A percentile compares a stretch with the other conserved stretches of the same genome.
phyloP scores from a whole-genome alignment of 208 protist genomes.

The Wallacemonas collosoma region DNA sequence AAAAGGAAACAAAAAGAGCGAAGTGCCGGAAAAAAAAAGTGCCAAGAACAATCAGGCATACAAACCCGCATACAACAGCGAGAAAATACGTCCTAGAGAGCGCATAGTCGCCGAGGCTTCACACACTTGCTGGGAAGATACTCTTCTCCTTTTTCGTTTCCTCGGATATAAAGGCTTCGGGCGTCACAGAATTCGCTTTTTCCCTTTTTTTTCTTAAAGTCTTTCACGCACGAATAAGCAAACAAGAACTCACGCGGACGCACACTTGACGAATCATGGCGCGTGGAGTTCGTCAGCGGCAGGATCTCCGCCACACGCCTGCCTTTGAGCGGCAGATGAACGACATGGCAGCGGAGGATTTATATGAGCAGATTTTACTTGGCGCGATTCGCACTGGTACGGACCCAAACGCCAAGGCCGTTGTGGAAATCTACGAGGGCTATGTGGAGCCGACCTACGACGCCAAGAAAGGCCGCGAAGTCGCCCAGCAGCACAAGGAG shows the following conservation, averaged over 20 bases:
- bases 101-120: too few species aligned
- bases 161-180: too few species aligned
- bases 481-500: constrained; percentile 41
- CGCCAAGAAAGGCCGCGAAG: constrained; percentile 30
- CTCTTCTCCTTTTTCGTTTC: constrained; percentile 10
- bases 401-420: constrained; percentile 67
- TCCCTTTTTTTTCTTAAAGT: not conserved
- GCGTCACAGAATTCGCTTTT: too few species aligned
- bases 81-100: too few species aligned
- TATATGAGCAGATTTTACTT: constrained; percentile 86
- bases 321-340: constrained; percentile 74
- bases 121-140: too few species aligned
- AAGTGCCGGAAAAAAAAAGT: constrained; percentile 13
- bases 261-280: not conserved
- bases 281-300: constrained; percentile 50
- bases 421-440: constrained; percentile 61
- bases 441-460: constrained; percentile 76
- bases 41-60: not conserved
- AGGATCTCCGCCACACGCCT: constrained; percentile 63
- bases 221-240: not conserved
- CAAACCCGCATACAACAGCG: too few species aligned
- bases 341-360: constrained; percentile 65
- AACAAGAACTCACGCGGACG: not conserved
- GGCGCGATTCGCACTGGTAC: constrained; percentile 61
- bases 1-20: not conserved